Evolutionary conservation across 208 protist species (phyloP).

Genomic region (Leptomonas seymouri): DNA sequence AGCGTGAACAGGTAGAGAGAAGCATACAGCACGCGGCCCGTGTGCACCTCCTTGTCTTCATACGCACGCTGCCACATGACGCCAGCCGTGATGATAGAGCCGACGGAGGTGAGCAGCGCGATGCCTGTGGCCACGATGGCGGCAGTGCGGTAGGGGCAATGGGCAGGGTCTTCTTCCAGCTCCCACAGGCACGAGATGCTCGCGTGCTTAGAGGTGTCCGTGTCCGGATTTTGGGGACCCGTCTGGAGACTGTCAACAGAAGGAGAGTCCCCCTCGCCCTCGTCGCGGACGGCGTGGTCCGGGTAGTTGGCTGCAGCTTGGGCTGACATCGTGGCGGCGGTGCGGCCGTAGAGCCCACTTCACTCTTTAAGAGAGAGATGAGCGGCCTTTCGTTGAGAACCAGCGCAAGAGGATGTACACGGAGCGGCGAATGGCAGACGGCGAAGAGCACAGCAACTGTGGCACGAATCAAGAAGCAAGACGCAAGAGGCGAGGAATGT

Average conservation of each 20-base stretch:
- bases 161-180: neutral
- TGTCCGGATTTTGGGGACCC: neutral
- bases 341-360: neutral
- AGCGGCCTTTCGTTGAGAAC: neutral
- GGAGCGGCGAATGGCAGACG: neutral
- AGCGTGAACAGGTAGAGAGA: constrained; percentile 17
- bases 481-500: too few relatives aligned
- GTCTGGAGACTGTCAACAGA: neutral
- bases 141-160: constrained; percentile 11
- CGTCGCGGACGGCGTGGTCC: neutral
- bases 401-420: neutral
- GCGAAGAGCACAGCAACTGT: too few relatives aligned
- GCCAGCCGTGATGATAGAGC: constrained; percentile 14
- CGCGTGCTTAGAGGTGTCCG: neutral
- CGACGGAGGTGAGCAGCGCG: constrained; percentile 11
- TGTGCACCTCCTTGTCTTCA: constrained; percentile 2
- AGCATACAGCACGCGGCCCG: constrained; percentile 15
- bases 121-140: constrained; percentile 6
- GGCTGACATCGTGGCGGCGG: constrained; percentile 3
- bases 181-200: neutral
- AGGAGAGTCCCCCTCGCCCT: neutral
- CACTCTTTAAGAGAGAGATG: neutral
- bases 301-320: neutral
- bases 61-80: constrained; percentile 12
- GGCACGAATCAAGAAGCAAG: too few relatives aligned